Percentiles rank a stretch among this genome's conserved stretches.
These are phyloP conservation scores for Septoria petroselini DNA, from an alignment of 2,329 filamentous ascomycete species.

Conservation along the genomic window DNA sequence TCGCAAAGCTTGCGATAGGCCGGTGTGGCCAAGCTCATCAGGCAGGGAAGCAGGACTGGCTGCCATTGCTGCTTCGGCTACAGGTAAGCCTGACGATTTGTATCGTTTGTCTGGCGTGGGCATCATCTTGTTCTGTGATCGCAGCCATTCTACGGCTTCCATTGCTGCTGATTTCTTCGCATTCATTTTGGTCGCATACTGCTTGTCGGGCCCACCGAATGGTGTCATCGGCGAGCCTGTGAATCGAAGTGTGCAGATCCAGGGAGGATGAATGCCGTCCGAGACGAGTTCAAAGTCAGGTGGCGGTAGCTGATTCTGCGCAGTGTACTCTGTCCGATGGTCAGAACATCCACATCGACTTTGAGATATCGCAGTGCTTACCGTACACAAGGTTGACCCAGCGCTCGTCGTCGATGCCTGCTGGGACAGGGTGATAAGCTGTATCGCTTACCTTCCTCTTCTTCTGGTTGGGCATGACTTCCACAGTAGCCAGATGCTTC, in stretches of 20 bases:
- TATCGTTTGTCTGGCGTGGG: slow-evolving; percentile 12
- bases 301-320: slow-evolving; percentile 20
- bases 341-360: slow-evolving; percentile 9
- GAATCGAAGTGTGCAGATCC: slow-evolving; percentile 25
- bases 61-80: neutral
- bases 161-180: slow-evolving; percentile 44
- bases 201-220: slow-evolving; percentile 39
- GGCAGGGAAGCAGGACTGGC: neutral
- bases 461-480: slow-evolving; percentile 21
- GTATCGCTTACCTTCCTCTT: slow-evolving; percentile 26
- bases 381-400: slow-evolving; percentile 42
- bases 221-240: slow-evolving; percentile 24
- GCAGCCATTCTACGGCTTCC: slow-evolving; percentile 44
- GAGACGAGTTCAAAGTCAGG: slow-evolving; percentile 40
- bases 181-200: slow-evolving; percentile 42
- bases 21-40: slow-evolving; percentile 7
- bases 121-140: slow-evolving; percentile 34
- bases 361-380: slow-evolving; percentile 6
- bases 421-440: slow-evolving; percentile 4
- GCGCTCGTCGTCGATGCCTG: slow-evolving; percentile 31
- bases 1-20: slow-evolving; percentile 14
- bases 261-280: slow-evolving; percentile 26
- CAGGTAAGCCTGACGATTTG: slow-evolving; percentile 22
- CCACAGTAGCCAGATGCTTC: slow-evolving; percentile 13
- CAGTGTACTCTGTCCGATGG: slow-evolving; percentile 31